Conservation (phyloP, 352 stramenopile genomes). For the Phytophthora syringae region DNA sequence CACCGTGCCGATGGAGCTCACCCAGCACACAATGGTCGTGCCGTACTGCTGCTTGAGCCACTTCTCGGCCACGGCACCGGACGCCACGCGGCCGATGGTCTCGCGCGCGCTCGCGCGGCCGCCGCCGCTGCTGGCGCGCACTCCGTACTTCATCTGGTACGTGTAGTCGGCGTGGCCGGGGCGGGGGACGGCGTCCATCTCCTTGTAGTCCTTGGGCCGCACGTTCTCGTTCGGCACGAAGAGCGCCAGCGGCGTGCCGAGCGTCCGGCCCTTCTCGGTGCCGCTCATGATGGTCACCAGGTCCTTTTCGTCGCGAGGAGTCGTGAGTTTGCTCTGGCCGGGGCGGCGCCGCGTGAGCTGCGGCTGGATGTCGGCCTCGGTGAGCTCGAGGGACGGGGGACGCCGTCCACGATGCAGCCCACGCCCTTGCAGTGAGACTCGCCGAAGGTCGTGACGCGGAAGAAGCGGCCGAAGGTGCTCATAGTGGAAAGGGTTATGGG, state of each 20-base stretch:
- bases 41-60: conserved; percentile 94
- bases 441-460: conserved; percentile 98
- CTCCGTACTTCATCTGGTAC: conserved; percentile 99
- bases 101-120: conserved; percentile 96
- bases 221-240: conserved; percentile 99
- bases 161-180: conserved; percentile 98
- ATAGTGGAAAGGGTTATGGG: conserved; percentile 53
- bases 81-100: conserved; percentile 98
- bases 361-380: conserved; percentile 95
- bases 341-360: conserved; percentile 97
- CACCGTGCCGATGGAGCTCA: conserved; percentile 86
- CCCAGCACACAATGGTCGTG: conserved; percentile 90
- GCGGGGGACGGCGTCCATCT: conserved; percentile 93
- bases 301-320: conserved; percentile 98
- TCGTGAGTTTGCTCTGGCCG: conserved; percentile 98
- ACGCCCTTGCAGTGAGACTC: conserved; percentile 99
- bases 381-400: conserved; percentile 96
- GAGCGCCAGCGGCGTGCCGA: conserved; percentile 97
- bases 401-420: conserved; percentile 97
- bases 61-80: conserved; percentile 97
- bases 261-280: conserved; percentile 92
- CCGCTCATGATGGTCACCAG: conserved; percentile 97
- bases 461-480: conserved; percentile 96
- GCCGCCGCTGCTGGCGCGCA: conserved; percentile 96
- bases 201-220: conserved; percentile 96